Evolutionary conservation across 306 rosid species (phyloP).

Genomic region (Sindora glabra): DNA sequence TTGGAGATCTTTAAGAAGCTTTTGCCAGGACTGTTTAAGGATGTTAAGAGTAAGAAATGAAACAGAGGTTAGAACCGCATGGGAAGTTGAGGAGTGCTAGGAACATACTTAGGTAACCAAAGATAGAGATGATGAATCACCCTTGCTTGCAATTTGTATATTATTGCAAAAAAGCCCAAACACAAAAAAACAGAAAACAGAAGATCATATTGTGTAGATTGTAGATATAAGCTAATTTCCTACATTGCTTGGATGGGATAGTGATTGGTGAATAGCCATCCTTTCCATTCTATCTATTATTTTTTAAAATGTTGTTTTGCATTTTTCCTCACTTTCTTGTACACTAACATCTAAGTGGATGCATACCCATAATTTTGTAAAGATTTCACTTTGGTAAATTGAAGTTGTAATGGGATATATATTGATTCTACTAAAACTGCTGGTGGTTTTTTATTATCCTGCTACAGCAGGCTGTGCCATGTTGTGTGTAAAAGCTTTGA

Average conservation of each 20-base stretch:
- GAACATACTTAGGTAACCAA: background rate
- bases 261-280: conserved; percentile 59
- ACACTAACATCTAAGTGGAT: conserved; percentile 10
- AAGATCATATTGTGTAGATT: too few species aligned
- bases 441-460: too few species aligned
- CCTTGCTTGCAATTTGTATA: conserved; percentile 34
- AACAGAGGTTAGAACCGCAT: conserved; percentile 42
- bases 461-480: too few species aligned
- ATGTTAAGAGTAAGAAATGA: conserved; percentile 31
- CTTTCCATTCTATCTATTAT: conserved; percentile 33
- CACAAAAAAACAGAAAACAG: too few species aligned
- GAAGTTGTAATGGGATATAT: conserved; percentile 12
- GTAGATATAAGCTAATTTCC: conserved; percentile 32
- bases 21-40: conserved; percentile 34
- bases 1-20: conserved; percentile 47
- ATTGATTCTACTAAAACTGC: too few species aligned
- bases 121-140: conserved; percentile 20
- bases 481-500: too few species aligned
- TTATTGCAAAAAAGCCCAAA: conserved; percentile 9
- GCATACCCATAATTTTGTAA: conserved; percentile 21
- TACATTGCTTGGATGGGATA: conserved; percentile 33
- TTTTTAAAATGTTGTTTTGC: background rate
- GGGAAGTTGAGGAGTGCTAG: conserved; percentile 34
- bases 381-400: conserved; percentile 8
- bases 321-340: background rate